Conservation (phyloP, 768 basidiomycete genomes). For the Hydnomerulius pinastri region DNA sequence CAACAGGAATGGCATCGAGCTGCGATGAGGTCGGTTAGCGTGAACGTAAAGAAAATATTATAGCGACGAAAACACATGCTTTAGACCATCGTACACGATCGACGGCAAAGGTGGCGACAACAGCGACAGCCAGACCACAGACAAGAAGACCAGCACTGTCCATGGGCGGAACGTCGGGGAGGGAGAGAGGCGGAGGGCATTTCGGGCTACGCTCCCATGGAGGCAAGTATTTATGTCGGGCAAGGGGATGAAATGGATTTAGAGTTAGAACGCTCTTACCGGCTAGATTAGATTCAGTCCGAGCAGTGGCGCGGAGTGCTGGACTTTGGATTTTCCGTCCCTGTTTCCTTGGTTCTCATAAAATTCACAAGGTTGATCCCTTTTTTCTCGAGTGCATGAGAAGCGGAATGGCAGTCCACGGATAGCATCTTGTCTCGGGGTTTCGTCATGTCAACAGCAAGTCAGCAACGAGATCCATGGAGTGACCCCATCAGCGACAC, state of each 20-base stretch:
- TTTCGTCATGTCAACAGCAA: constrained; percentile 24
- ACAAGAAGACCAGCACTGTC: constrained; percentile 22
- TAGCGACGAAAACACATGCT: constrained; percentile 12
- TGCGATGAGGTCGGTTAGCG: constrained; percentile 11
- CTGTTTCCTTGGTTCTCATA: constrained; percentile 2
- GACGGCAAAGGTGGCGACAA: constrained; percentile 12
- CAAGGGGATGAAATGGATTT: constrained; percentile 26
- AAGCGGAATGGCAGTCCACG: constrained; percentile 5
- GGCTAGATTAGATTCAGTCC: constrained; percentile 31
- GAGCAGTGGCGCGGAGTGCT: constrained; percentile 23
- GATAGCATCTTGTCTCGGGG: constrained; percentile 3
- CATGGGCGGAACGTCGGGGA: constrained; percentile 27
- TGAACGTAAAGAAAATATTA: background rate
- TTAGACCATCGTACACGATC: constrained; percentile 28
- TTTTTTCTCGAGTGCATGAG: constrained; percentile 10
- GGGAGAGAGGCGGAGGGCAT: constrained; percentile 28
- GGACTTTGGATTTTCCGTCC: constrained; percentile 14
- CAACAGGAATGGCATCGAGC: constrained; percentile 35
- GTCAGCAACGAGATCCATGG: constrained; percentile 6
- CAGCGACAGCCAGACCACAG: constrained; percentile 18
- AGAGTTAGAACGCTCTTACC: constrained; percentile 29
- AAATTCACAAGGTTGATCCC: constrained; percentile 4
- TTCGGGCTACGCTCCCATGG: constrained; percentile 23
- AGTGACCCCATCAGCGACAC: constrained; percentile 12
- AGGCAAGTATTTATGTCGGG: constrained; percentile 34